phyloP scores from a whole-genome alignment of 2,329 filamentous ascomycete species.

The Paraphaeosphaeria sporulosa region DNA sequence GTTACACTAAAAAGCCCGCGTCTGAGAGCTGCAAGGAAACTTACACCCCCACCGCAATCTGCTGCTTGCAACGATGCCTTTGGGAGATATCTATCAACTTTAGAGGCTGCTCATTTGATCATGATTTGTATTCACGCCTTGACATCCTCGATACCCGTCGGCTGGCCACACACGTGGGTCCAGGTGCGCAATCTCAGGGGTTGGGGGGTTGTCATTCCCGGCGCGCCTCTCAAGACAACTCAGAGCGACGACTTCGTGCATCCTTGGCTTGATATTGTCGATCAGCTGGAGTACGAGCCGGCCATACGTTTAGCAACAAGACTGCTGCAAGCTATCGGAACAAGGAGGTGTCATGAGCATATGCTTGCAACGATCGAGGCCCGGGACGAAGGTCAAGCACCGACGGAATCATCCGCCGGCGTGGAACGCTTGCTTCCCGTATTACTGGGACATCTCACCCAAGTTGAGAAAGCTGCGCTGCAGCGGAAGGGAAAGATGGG shows the following conservation, averaged over 20 bases:
- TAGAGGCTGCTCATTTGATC: conserved; percentile 51
- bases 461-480: conserved; percentile 32
- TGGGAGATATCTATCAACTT: conserved; percentile 37
- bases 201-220: conserved; percentile 46
- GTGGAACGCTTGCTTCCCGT: conserved; percentile 23
- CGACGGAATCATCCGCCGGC: not conserved
- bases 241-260: conserved; percentile 33
- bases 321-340: conserved; percentile 58
- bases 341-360: conserved; percentile 58
- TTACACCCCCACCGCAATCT: conserved; percentile 1
- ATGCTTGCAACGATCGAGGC: conserved; percentile 48
- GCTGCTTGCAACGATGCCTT: not conserved
- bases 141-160: conserved; percentile 42
- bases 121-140: conserved; percentile 52
- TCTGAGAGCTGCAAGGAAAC: conserved; percentile 27
- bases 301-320: conserved; percentile 59
- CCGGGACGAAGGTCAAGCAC: conserved; percentile 1
- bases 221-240: conserved; percentile 22
- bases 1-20: conserved; percentile 33
- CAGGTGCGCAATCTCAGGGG: conserved; percentile 48
- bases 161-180: conserved; percentile 41
- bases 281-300: conserved; percentile 60
- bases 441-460: conserved; percentile 34
- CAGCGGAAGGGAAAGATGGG: conserved; percentile 31
- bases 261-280: conserved; percentile 44